A percentile compares a stretch with the other conserved stretches of the same genome.
Evolutionary conservation across 2,329 filamentous ascomycete genomes (phyloP).

Genomic region (Calonectria crousiana): DNA sequence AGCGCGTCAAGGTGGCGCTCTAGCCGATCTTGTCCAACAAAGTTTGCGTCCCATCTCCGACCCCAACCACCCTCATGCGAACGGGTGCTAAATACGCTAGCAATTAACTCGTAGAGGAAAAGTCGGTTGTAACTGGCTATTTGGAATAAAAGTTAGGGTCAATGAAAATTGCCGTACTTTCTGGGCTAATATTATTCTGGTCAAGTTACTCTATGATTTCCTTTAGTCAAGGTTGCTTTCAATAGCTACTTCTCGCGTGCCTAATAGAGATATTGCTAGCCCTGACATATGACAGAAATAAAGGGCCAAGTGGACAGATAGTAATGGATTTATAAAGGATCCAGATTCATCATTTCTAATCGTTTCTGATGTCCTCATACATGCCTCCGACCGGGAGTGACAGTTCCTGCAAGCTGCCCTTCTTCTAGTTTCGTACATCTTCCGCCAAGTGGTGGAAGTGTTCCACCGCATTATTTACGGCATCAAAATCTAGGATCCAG

Average conservation of each 20-base stretch:
- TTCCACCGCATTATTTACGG: neutral
- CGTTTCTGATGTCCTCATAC: neutral
- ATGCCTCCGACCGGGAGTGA: conserved; percentile 3
- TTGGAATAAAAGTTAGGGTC: neutral
- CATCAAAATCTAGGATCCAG: conserved; percentile 13
- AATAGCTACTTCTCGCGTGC: no score
- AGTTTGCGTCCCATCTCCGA: neutral
- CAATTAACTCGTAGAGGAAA: neutral
- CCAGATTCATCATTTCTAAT: neutral
- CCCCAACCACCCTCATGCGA: neutral
- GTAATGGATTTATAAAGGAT: neutral
- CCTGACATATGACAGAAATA: no score
- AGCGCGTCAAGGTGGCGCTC: neutral
- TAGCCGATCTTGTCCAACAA: neutral
- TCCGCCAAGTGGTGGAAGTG: conserved; percentile 4
- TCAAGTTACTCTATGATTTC: no score
- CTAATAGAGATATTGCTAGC: no score
- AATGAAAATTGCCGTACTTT: no score
- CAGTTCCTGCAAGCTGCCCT: conserved; percentile 4
- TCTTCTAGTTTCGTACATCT: neutral
- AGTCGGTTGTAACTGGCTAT: neutral
- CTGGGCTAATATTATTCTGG: no score
- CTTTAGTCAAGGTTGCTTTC: no score
- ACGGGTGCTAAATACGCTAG: neutral
- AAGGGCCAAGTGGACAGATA: no score